Percentiles rank a stretch among this genome's conserved stretches.
Conservation (phyloP, 495 filamentous ascomycete species). For the Neurospora sp. region DNA sequence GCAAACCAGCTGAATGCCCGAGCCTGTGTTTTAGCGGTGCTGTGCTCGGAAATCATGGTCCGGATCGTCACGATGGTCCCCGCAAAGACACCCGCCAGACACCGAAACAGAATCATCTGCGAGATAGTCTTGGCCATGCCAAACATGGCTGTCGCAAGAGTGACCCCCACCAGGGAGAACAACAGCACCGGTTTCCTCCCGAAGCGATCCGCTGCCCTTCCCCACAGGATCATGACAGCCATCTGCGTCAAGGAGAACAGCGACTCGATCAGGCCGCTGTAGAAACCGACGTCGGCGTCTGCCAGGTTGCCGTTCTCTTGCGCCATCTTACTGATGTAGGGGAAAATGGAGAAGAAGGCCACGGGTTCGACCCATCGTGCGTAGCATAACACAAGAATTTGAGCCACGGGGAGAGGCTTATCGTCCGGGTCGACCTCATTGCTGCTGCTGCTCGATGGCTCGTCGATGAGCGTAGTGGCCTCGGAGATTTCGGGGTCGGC, state of each 20-base stretch:
- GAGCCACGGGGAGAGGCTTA: slow-evolving; percentile 43
- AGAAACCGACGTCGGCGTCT: slow-evolving; percentile 57
- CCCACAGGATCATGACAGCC: slow-evolving; percentile 47
- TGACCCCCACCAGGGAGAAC: slow-evolving; percentile 48
- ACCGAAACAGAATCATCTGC: slow-evolving; percentile 60
- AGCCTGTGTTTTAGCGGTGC: slow-evolving; percentile 54
- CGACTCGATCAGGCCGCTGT: slow-evolving; percentile 62
- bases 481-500: slow-evolving; percentile 10
- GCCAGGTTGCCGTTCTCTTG: slow-evolving; percentile 45
- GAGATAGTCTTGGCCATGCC: slow-evolving; percentile 48
- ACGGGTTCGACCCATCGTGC: slow-evolving; percentile 61
- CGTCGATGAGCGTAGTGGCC: background rate
- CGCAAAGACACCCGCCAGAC: slow-evolving; percentile 55
- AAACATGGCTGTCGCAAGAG: slow-evolving; percentile 47
- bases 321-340: slow-evolving; percentile 65
- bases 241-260: slow-evolving; percentile 60
- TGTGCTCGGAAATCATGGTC: slow-evolving; percentile 62
- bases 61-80: slow-evolving; percentile 60
- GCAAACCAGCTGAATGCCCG: slow-evolving; percentile 63
- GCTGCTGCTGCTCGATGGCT: slow-evolving; percentile 4
- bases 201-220: slow-evolving; percentile 50
- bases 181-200: slow-evolving; percentile 61
- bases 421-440: slow-evolving; percentile 11
- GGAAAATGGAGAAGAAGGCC: slow-evolving; percentile 66
- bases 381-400: slow-evolving; percentile 58